Conservation (phyloP, 306 rosid species). For the Acacia confusa region DNA sequence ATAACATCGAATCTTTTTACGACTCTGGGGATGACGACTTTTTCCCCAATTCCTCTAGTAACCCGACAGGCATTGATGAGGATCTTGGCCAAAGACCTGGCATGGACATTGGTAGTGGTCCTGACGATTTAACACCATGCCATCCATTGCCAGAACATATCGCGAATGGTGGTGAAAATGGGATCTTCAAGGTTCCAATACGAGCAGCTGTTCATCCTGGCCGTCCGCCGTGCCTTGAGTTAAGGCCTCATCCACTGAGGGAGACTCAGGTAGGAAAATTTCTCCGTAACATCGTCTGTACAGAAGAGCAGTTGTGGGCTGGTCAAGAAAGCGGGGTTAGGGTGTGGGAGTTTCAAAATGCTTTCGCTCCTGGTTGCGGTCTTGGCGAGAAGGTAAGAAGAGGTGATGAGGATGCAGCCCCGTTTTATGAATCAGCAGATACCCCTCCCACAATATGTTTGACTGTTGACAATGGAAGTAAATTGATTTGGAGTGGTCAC, state of each 20-base stretch:
- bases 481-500: conserved; percentile 85
- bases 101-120: conserved; percentile 31
- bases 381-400: conserved; percentile 75
- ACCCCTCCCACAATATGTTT: conserved; percentile 76
- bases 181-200: conserved; percentile 66
- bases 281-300: conserved; percentile 84
- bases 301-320: conserved; percentile 85
- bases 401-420: conserved; percentile 95
- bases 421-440: conserved; percentile 69
- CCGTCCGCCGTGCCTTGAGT: conserved; percentile 84
- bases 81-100: conserved; percentile 44
- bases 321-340: conserved; percentile 93
- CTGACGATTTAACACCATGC: conserved; percentile 35
- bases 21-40: conserved; percentile 72
- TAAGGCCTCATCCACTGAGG: conserved; percentile 90
- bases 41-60: conserved; percentile 54
- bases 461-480: conserved; percentile 65
- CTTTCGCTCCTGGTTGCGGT: conserved; percentile 66
- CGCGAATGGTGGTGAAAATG: conserved; percentile 63
- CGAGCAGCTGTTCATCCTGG: conserved; percentile 88
- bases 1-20: conserved; percentile 25
- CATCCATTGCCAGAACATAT: conserved; percentile 77
- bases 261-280: conserved; percentile 93
- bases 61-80: conserved; percentile 24
- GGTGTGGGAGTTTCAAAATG: conserved; percentile 67